Evolutionary conservation across 352 stramenopile species (phyloP), one percentile per base, ranked within the genome.

Genomic region (Phytophthora idaei): DNA sequence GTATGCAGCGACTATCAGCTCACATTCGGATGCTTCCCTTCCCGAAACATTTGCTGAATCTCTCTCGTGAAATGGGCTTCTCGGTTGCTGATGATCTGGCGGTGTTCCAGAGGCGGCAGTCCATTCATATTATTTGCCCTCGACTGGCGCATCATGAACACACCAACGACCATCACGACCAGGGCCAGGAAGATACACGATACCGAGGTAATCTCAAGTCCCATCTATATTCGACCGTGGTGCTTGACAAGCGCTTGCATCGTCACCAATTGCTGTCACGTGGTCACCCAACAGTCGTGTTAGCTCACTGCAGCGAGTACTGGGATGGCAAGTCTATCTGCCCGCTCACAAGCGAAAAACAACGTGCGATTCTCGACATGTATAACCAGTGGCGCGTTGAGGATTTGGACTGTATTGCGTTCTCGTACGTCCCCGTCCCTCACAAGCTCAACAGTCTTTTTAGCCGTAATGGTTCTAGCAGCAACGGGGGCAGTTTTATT

Each of bases 281-380:
- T 25, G 88, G 88, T 11, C 88, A 96, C 25, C 86, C 86, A 15
- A 90, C 83, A 5, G 74, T 94, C 7, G 77, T 86, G 8, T 59
- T 94, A 8, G 75, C 85, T 5, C 86, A 94, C 39, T 94, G 86
- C 62, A 90, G 72, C 49, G 88, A 96, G 57, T 94, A 93, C 61
- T 96, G 88, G 88, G 88, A 96, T 57, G 88, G 88, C 29, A 93
- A 94, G 48, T 94, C 85, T 1, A 96, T 96, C 39, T 96, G 88
- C 42, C 88, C 88, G 6, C 63, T 96, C 12, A 93, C 81, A 58
- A 85, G 54, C 34, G 88, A 96, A 17, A 94, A 92, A 64, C 77
- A 90, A 42, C 85, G 83, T 5, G 64, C 74, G 15, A 96, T 96
- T 48, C 69, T 94, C 15, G 88, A 96, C 17, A 94, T 96, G 87